These are phyloP conservation scores for Kodamaea fungicola DNA, from an alignment of 1,139 yeast species.

Conservation along the genomic window DNA sequence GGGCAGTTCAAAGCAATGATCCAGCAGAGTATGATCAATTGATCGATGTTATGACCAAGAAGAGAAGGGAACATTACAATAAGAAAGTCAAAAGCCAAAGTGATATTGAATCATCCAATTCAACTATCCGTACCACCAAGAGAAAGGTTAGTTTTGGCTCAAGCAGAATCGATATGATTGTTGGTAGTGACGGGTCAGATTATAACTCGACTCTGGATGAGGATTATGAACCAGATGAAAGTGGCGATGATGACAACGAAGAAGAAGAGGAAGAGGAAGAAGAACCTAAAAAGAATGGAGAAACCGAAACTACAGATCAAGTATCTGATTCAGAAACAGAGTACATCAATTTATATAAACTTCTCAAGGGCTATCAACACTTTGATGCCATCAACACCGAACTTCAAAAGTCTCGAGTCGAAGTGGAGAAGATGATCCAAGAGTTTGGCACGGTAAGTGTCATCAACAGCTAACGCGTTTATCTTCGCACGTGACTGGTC, in stretches of 20 bases:
- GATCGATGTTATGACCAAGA: constrained; percentile 18
- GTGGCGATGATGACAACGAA: constrained; percentile 16
- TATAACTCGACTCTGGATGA: constrained; percentile 4
- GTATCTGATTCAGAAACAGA: constrained; percentile 23
- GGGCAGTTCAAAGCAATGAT: constrained; percentile 32
- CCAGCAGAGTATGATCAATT: constrained; percentile 27
- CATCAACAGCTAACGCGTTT: constrained; percentile 30
- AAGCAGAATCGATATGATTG: constrained; percentile 3
- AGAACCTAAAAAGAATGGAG: no score
- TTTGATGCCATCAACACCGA: constrained; percentile 76
- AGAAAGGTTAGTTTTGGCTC: constrained; percentile 4
- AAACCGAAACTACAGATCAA: neutral
- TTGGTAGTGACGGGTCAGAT: constrained; percentile 7
- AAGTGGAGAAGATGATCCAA: constrained; percentile 49
- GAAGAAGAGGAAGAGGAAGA: constrained; percentile 8
- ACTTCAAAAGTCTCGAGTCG: constrained; percentile 52
- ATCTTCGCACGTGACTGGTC: neutral
- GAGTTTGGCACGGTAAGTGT: constrained; percentile 42
- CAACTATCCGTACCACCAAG: neutral
- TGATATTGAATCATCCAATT: neutral
- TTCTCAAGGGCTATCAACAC: constrained; percentile 56
- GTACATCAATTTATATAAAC: constrained; percentile 33
- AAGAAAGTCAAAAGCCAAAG: constrained; percentile 1
- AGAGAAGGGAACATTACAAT: constrained; percentile 5
- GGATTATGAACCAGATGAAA: constrained; percentile 5